Conservation (phyloP, 179 eudicot genomes). For the Corrigiola litoralis region DNA sequence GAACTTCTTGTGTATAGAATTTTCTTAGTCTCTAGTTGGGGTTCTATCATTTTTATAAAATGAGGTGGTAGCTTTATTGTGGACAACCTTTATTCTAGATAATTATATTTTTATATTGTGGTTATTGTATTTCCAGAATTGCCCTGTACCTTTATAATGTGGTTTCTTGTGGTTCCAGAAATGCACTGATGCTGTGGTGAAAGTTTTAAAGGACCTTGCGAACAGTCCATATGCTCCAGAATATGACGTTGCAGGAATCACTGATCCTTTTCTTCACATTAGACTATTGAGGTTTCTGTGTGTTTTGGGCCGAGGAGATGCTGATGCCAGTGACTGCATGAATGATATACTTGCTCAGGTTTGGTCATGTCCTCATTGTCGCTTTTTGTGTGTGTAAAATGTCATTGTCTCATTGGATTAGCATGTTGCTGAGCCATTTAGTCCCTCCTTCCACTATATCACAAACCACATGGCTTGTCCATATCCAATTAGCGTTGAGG, state of each 20-base stretch:
- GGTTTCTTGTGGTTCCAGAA: conserved; percentile 52
- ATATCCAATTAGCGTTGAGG: too few species aligned
- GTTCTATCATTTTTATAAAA: too few species aligned
- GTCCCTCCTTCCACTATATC: too few species aligned
- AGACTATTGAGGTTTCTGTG: conserved; percentile 75
- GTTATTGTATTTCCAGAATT: conserved; percentile 50
- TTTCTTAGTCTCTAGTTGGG: too few species aligned
- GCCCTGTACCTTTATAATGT: too few species aligned
- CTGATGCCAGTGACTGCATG: conserved; percentile 92
- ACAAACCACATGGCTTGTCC: too few species aligned
- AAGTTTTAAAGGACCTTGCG: conserved; percentile 74
- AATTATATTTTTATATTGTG: not conserved
- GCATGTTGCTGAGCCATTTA: too few species aligned
- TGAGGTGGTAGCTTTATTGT: too few species aligned
- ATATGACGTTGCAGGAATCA: conserved; percentile 87
- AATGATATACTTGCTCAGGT: conserved; percentile 99
- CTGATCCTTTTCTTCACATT: conserved; percentile 96
- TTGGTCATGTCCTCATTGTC: conserved; percentile 21
- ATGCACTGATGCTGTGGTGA: conserved; percentile 86
- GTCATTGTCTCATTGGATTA: too few species aligned
- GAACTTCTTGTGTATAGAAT: not conserved
- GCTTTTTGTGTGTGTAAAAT: not conserved
- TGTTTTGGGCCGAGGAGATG: conserved; percentile 88
- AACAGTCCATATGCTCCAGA: conserved; percentile 96
- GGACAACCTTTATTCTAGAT: not conserved